Percentiles rank a stretch among this genome's conserved stretches.
Conservation (phyloP, 2,329 filamentous ascomycete species). For the Paracamarosporium sp. region DNA sequence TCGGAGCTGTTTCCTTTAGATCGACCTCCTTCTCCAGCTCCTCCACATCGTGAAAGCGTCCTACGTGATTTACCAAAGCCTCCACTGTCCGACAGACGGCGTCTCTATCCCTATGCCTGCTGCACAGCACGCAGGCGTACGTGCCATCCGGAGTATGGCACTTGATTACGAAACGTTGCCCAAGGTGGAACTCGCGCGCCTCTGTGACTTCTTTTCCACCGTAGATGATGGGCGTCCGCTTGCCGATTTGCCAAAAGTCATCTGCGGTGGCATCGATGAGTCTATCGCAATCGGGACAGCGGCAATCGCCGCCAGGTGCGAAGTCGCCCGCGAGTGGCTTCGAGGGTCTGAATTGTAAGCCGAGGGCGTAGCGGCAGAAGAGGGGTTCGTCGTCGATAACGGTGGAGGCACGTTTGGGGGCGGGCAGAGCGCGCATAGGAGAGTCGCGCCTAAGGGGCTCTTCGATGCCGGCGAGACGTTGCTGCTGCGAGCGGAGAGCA, state of each 20-base stretch:
- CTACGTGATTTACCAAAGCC: conserved; percentile 45
- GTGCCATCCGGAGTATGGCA: conserved; percentile 45
- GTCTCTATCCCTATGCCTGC: conserved; percentile 39
- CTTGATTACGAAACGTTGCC: conserved; percentile 47
- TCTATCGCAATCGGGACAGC: conserved; percentile 38
- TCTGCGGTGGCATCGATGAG: conserved; percentile 35
- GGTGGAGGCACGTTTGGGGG: conserved; percentile 34
- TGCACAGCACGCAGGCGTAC: conserved; percentile 47
- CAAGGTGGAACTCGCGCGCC: conserved; percentile 44
- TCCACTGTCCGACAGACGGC: conserved; percentile 44
- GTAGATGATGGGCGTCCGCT: conserved; percentile 34
- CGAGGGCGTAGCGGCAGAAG: conserved; percentile 44
- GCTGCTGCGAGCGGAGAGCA: conserved; percentile 45
- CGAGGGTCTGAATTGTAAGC: conserved; percentile 37
- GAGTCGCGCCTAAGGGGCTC: conserved; percentile 1
- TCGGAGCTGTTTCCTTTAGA: conserved; percentile 31
- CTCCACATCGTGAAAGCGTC: conserved; percentile 37
- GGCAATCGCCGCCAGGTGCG: conserved; percentile 36
- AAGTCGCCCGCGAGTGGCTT: conserved; percentile 41
- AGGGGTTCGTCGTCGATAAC: conserved; percentile 26
- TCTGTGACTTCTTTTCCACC: conserved; percentile 40
- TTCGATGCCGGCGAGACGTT: conserved; percentile 33
- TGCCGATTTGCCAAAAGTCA: conserved; percentile 49
- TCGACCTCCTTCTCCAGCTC: conserved; percentile 43
- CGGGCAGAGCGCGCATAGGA: conserved; percentile 17